phyloP scores from a whole-genome alignment of 352 stramenopile species.

The Phytophthora parvispora region DNA sequence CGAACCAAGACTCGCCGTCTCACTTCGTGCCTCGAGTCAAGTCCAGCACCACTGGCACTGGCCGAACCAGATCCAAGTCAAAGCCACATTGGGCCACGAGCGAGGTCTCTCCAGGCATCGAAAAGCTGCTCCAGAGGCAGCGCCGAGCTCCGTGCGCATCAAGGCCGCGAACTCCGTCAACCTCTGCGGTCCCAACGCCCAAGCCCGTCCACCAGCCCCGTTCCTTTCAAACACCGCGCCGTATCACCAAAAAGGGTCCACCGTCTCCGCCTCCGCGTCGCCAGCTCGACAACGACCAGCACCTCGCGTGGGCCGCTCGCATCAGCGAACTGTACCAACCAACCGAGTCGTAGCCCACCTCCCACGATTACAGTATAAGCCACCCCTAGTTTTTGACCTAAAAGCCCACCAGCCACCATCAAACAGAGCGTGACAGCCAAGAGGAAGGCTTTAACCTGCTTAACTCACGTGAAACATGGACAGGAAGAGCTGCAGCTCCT shows the following conservation, averaged over 20 bases:
- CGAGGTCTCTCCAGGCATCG: constrained; percentile 34
- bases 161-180: constrained; percentile 1
- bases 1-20: constrained; percentile 25
- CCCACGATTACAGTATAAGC: not conserved
- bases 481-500: constrained; percentile 69
- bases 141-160: constrained; percentile 19
- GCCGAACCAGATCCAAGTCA: not conserved
- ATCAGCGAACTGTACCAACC: constrained; percentile 66
- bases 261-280: constrained; percentile 3
- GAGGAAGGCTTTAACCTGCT: not conserved
- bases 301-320: constrained; percentile 68
- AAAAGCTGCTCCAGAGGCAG: constrained; percentile 32
- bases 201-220: not conserved
- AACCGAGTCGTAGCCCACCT: not conserved
- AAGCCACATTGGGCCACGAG: constrained; percentile 30
- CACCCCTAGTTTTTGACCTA: not conserved
- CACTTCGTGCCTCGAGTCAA: constrained; percentile 13
- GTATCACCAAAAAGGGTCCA: constrained; percentile 1
- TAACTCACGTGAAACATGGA: constrained; percentile 64
- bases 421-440: not conserved
- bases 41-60: not conserved
- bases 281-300: constrained; percentile 48
- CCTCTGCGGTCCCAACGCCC: constrained; percentile 3
- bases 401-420: not conserved
- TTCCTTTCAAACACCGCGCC: constrained; percentile 4